Evolutionary conservation across 371 early-diverging fungal species (phyloP), one percentile per base, ranked within the genome.

Genomic region (Mucor piriformis): DNA sequence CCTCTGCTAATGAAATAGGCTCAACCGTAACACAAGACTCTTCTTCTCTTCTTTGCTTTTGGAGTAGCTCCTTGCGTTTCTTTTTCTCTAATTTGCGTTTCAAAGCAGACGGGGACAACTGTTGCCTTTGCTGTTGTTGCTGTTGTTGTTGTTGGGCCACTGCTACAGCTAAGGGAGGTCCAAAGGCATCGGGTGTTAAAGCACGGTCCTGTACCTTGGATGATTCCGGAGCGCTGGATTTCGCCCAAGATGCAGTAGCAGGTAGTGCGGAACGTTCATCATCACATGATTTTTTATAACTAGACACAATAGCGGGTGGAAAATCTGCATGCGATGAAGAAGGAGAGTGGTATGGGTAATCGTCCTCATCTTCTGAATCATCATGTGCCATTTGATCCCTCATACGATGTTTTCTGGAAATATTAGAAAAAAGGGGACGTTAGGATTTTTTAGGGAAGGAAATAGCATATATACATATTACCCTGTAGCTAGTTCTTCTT

Each of bases 161-260:
- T 21, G 83, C 77, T 1, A 79, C 82, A 27, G 70, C 74, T 56
- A 70, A 68, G 40, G 76, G 82, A 53, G 73, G 83, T 40, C 72
- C 83, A 74, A 66, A 83, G 56, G 64, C 73, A 59, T 85, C 70
- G 37, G 82, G 59, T 32, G 73, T 63, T 37, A 73, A 27, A 46
- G 81, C 50, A 21, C 78, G 72, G 34, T 72, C 74, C 16, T 76
- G 78, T 12, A 64, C 48, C 0, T 66, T 67, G 1, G 86, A 84
- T 3, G 84, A 83, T 8, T 82, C 79, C 8, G 83, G 83, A 34
- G 54, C 61, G 53, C 73, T 76, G 27, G 77, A 56, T 57, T 80
- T 83, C 10, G 81, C 87, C 87, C 87, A 87, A 0, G 87, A 85
- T 3, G 87, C 87, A 3, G 84, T 83, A 5, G 82, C 81, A 3